Conservation (phyloP, 805 yeast genomes). For the Yarrowia hollandica region DNA sequence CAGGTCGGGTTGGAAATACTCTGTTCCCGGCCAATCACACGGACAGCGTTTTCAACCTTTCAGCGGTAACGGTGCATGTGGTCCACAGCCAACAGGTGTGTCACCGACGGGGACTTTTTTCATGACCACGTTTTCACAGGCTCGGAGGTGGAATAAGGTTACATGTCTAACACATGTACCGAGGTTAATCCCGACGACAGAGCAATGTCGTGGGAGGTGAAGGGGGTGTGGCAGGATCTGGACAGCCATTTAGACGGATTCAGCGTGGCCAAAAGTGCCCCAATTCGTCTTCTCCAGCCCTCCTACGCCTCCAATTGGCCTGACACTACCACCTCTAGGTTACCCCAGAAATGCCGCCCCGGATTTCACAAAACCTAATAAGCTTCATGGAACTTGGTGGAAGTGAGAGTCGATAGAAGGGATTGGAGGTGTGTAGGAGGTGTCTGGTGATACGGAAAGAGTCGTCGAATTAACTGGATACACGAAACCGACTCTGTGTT, state of each 20-base stretch:
- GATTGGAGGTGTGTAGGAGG: neutral
- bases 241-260: too few relatives aligned
- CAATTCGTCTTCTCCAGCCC: neutral
- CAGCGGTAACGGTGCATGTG: too few relatives aligned
- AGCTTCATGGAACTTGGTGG: slow-evolving; percentile 25
- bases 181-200: neutral
- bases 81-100: too few relatives aligned
- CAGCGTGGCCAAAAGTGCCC: too few relatives aligned
- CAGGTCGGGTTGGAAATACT: too few relatives aligned
- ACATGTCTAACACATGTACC: slow-evolving; percentile 2
- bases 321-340: too few relatives aligned
- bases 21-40: too few relatives aligned
- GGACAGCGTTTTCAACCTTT: too few relatives aligned
- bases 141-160: slow-evolving; percentile 8
- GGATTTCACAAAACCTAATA: slow-evolving; percentile 15
- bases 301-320: neutral
- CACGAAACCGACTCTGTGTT: too few relatives aligned
- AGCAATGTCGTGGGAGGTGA: neutral
- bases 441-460: neutral
- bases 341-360: slow-evolving; percentile 30
- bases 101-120: too few relatives aligned
- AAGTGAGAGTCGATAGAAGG: neutral
- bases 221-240: neutral
- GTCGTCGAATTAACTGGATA: neutral
- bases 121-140: slow-evolving; percentile 26